Base-by-base conservation (phyloP, 306 rosid genomes). In the Cucurbita moschata region DNA sequence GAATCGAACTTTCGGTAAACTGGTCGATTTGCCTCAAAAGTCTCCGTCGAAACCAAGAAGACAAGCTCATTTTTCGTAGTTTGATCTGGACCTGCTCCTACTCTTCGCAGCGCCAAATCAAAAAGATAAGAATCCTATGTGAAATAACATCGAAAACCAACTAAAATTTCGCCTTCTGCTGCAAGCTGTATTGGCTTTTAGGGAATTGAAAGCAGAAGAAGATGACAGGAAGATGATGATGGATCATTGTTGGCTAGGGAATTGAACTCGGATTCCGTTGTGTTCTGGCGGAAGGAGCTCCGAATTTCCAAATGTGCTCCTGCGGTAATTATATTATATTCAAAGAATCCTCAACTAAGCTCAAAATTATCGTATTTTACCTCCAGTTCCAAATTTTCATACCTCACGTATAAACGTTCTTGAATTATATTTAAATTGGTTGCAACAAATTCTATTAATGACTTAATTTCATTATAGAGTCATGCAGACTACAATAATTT, bases 31-130 rank as follows among this genome's bases (percentile, higher is more conserved):
- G 80, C 76, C 76, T 76, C 21, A 86, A 58, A 52, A 86, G 84
- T 43, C 57, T 83, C 72, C 92, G 90, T 51, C 78, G 79, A 63
- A 90, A 80, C 98, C 98, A 90, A 35, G 81, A 81, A 62, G 89
- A 86, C 7, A 79, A 49, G 72, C 84, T 82, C 97, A 90, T 90
- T 50, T 78, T 66, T 43, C 38, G 16, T 37, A 16, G 49, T 15
- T 40, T 2, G 42, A 35, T 21, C 11, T 21, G 15, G 13, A 37
- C 40, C 42, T 59, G 65, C 66, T 60, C 35, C 66, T 60, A 26
- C 66, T 6, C 0, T 30, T 44, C 55, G 16, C 39, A 65, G 72
- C 50, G 16, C 21, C 46, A 65, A 19, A 67, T 67, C 55, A 67
- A 67, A 49, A 18, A 23, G 19, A 10, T 21, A 44, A 3, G 37